A percentile compares a stretch with the other conserved stretches of the same genome.
Conservation (phyloP, 2,329 filamentous ascomycete species). For the Mollisia scopiformis region DNA sequence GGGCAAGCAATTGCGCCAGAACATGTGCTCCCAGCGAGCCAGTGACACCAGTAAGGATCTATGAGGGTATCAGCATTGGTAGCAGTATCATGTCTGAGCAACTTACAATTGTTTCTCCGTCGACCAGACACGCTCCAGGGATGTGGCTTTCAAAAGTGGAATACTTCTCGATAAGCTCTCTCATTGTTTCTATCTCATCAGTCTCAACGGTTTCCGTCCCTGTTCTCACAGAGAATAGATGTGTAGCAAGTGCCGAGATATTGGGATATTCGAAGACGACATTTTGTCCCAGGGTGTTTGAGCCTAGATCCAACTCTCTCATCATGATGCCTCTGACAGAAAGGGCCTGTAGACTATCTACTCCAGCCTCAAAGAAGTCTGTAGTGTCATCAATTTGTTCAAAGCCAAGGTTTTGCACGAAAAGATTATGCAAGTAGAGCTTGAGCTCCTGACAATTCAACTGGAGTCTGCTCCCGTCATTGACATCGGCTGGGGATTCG, state of each 20-base stretch:
- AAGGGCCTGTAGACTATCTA: constrained; percentile 63
- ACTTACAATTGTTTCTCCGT: constrained; percentile 20
- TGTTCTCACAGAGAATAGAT: constrained; percentile 47
- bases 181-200: constrained; percentile 45
- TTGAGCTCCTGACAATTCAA: constrained; percentile 9
- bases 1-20: constrained; percentile 54
- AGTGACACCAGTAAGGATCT: constrained; percentile 64
- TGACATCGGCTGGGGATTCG: constrained; percentile 8
- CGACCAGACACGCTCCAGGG: constrained; percentile 15
- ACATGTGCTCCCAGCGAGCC: constrained; percentile 67
- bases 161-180: constrained; percentile 47
- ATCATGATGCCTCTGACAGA: constrained; percentile 55
- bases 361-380: constrained; percentile 61
- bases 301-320: constrained; percentile 51
- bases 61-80: neutral
- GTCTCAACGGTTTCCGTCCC: constrained; percentile 36
- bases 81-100: neutral
- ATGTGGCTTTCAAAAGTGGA: constrained; percentile 39
- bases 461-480: neutral
- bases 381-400: constrained; percentile 39
- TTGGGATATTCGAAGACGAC: constrained; percentile 62
- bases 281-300: constrained; percentile 52
- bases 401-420: constrained; percentile 11
- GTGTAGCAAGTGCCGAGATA: constrained; percentile 47
- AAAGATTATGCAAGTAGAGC: constrained; percentile 9